phyloP scores from a whole-genome alignment of 169 alveolate genomes.

The Eimeria maxima region DNA sequence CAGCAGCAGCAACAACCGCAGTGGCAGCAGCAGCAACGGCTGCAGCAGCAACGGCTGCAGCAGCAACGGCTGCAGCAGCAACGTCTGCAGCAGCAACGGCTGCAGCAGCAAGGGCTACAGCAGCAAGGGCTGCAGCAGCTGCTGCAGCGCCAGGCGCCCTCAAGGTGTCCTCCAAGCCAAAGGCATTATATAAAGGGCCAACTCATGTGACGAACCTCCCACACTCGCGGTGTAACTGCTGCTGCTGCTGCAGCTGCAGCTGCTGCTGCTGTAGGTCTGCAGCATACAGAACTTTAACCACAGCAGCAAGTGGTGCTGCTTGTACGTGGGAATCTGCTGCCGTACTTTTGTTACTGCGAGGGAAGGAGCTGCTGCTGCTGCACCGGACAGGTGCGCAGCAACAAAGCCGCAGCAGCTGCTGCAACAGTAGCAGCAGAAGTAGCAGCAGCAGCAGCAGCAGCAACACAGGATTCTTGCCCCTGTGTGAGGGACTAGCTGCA shows the following conservation, averaged over 20 bases:
- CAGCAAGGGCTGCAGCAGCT: neutral
- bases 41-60: neutral
- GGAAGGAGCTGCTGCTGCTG: conserved; percentile 14
- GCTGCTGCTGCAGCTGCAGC: neutral
- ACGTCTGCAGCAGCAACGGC: neutral
- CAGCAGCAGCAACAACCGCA: neutral
- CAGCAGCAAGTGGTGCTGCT: neutral
- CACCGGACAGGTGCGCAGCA: neutral
- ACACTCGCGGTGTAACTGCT: too few relatives aligned
- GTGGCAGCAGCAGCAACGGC: neutral
- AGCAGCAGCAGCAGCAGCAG: conserved; percentile 3
- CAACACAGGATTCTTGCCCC: neutral
- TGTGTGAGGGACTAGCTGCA: neutral
- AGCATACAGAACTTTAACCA: neutral
- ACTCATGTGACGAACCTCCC: too few relatives aligned
- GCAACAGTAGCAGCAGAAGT: neutral
- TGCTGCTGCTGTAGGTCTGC: neutral
- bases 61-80: neutral
- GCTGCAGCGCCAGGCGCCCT: neutral
- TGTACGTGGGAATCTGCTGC: neutral
- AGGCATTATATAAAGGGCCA: neutral
- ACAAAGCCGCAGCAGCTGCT: neutral
- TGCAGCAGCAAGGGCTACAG: too few relatives aligned
- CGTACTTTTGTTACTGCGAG: neutral
- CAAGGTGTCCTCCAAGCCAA: neutral